Conservation (phyloP, 2,329 filamentous ascomycete genomes). For the Ceratocystis cacaofunesta region DNA sequence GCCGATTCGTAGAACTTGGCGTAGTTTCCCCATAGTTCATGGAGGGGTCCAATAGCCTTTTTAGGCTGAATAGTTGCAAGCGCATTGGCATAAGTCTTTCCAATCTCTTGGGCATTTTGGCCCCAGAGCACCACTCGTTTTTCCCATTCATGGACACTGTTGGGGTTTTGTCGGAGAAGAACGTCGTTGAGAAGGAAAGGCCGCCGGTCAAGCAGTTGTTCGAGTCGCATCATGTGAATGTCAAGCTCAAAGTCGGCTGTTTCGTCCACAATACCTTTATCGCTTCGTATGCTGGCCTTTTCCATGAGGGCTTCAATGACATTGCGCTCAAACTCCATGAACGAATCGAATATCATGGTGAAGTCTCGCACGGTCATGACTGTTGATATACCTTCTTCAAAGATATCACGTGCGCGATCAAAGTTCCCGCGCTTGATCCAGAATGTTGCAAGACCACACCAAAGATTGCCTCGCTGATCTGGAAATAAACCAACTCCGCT, state of each 20-base stretch:
- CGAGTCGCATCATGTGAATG: conserved; percentile 93
- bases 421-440: conserved; percentile 91
- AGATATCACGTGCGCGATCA: conserved; percentile 80
- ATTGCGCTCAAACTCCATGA: conserved; percentile 92
- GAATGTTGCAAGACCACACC: conserved; percentile 88
- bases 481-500: conserved; percentile 84
- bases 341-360: conserved; percentile 88
- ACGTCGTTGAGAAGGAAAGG: conserved; percentile 96
- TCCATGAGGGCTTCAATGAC: conserved; percentile 89
- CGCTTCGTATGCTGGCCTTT: conserved; percentile 61
- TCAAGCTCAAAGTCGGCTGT: conserved; percentile 88
- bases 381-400: conserved; percentile 90
- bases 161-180: conserved; percentile 82
- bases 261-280: conserved; percentile 62
- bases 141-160: conserved; percentile 93
- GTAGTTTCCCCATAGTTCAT: conserved; percentile 91
- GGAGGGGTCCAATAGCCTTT: conserved; percentile 83
- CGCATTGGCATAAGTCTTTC: conserved; percentile 86
- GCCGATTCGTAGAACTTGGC: conserved; percentile 92
- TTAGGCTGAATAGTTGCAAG: conserved; percentile 89
- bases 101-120: conserved; percentile 77
- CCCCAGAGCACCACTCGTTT: conserved; percentile 94
- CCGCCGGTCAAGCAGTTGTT: conserved; percentile 91
- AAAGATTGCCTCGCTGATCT: conserved; percentile 87
- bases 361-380: conserved; percentile 99